Base-by-base conservation (phyloP, 208 protist species). In the Crithidia brevicula region DNA sequence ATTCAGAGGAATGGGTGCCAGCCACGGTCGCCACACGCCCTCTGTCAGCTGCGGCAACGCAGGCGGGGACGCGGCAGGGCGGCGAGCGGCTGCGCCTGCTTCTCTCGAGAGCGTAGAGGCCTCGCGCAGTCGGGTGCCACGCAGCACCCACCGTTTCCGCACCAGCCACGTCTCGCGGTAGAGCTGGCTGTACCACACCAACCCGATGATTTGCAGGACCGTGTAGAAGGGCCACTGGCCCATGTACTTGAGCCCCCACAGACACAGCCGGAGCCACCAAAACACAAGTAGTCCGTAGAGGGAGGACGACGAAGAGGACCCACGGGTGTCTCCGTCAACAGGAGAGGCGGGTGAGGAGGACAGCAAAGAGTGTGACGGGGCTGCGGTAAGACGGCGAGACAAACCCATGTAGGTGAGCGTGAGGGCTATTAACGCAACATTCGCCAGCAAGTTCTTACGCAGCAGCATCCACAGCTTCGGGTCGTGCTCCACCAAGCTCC, bases 211-310 rank as follows among this genome's bases (percentile, higher is more conserved):
- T 49, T 81, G 79, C 42, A 85, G 61, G 8, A 72, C 45, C 6
- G 79, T 74, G 28, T 85, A 85, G 34, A 75, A 60, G 13, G 72
- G 77, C 68, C 75, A 81, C 60, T 81, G 75, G 11, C 75, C 75
- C 31, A 70, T 49, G 42, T 75, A 75, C 40, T 72, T 78, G 23
- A 74, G 25, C n/a, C 62, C 53, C 63, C 66, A 79, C 43, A 73
- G 36, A 42, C 51, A 60, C 43, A 56, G 36, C n/a, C 57, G 64
- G 59, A 61, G 15, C 45, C 45, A 67, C 63, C 63, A 73, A 16
- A 45, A 60, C 33, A 53, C n/a, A 16, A 77, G 16, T 3, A 45
- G 16, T 1, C 30, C 25, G 1, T 27, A 8, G n/a, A 73, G n/a
- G 27, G 51, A 77, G 8, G 38, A 36, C 7, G 63, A 53, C 11